Base-by-base conservation (phyloP, 768 basidiomycete genomes). In the Suillus ampliporus region DNA sequence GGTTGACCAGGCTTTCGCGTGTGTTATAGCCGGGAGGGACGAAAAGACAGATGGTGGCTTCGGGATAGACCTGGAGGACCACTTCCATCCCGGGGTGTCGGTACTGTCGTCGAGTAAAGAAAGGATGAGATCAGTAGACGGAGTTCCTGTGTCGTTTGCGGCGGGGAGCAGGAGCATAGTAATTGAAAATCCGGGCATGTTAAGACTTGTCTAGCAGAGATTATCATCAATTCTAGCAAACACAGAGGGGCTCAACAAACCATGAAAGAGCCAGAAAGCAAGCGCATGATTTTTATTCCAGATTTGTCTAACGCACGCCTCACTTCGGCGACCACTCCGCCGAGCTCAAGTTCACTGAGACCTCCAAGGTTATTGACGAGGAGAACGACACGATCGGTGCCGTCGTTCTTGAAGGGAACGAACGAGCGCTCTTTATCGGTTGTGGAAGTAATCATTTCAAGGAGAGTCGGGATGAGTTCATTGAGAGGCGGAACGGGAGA, bases 101-200 rank as follows among this genome's bases (percentile, higher is more conserved):
- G 87, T 76, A 26, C 79, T 79, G 43, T 87, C 87, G 67, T 94
- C 93, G 37, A 95, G 82, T 38, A 92, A 83, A 23, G 85, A 84
- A 19, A 94, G 80, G 54, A 94, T 70, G 2, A 81, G 61, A 46
- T 79, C 73, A 3, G 76, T 61, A 7, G 77, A 69, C 8, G 84
- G 80, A 1, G 78, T 75, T 41, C 73, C 69, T 1, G 75, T 60
- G 28, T 83, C 81, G 44, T 77, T 64, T 50, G 76, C 54, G 35
- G 77, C 71, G 0, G 95, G 91, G 11, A 97, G 85, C 10, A 93
- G 84, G 17, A 95, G 81, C 19, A 95, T 81, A 1, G 93, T 91
- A 63, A 97, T 79, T 17, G 93, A 95, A 74, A 96, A 92, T 3
- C 95, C 95, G 35, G 94, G 92, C 92, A 95, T 95, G 76, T 94